Conservation (phyloP, 2,329 filamentous ascomycete genomes). For the Cladosporium sp. region DNA sequence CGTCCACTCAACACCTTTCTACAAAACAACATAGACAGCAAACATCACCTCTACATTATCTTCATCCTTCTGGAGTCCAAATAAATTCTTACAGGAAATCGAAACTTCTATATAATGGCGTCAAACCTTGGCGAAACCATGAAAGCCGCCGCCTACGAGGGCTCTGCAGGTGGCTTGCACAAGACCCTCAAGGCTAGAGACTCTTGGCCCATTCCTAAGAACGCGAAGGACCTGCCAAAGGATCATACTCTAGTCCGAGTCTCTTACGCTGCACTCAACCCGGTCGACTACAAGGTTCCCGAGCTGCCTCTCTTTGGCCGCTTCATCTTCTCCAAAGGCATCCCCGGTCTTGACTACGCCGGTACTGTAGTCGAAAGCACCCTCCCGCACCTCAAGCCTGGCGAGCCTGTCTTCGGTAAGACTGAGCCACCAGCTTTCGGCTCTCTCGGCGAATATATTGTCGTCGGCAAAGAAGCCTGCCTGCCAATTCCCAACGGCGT, state of each 20-base stretch:
- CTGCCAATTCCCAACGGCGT: constrained; percentile 31
- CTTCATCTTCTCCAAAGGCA: constrained; percentile 31
- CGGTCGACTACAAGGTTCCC: constrained; percentile 45
- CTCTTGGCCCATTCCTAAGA: constrained; percentile 23
- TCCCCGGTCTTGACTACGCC: constrained; percentile 48
- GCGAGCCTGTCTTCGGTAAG: constrained; percentile 36
- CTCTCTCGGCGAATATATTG: constrained; percentile 33
- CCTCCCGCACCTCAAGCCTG: constrained; percentile 24
- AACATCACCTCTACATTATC: too few relatives aligned
- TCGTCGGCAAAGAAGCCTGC: constrained; percentile 12
- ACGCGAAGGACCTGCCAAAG: constrained; percentile 14
- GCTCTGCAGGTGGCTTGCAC: constrained; percentile 28
- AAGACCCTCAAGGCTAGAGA: constrained; percentile 30
- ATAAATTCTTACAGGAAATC: too few relatives aligned
- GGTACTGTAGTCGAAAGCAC: constrained; percentile 41
- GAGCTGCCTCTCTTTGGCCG: constrained; percentile 38
- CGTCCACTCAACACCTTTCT: neutral
- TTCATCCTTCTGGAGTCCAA: too few relatives aligned
- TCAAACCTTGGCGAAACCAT: constrained; percentile 23
- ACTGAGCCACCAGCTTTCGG: constrained; percentile 28
- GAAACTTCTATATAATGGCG: constrained; percentile 13
- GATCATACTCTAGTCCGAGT: constrained; percentile 41
- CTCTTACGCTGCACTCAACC: constrained; percentile 41
- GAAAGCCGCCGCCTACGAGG: constrained; percentile 26
- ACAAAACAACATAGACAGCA: neutral